Percentiles rank a stretch among this genome's conserved stretches.
Conservation (phyloP, 805 yeast genomes). For the Suhomyces kilbournensis region DNA sequence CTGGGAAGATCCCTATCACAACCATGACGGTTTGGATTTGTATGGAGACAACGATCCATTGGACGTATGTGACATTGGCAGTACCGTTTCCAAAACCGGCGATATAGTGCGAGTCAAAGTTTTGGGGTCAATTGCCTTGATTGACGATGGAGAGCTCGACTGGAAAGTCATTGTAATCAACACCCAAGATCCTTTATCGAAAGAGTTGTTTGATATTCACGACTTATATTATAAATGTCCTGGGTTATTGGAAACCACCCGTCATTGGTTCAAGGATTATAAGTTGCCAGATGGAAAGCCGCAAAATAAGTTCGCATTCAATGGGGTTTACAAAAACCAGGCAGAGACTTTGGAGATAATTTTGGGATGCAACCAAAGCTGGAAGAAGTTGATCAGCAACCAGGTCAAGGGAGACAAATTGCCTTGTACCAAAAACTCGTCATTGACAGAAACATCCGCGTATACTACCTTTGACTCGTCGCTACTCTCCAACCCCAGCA, state of each 20-base stretch:
- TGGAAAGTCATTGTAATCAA: conserved; percentile 93
- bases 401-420: conserved; percentile 31
- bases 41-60: conserved; percentile 93
- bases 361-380: conserved; percentile 78
- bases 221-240: conserved; percentile 90
- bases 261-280: conserved; percentile 98
- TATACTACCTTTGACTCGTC: conserved; percentile 15
- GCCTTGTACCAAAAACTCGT: conserved; percentile 33
- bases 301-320: conserved; percentile 93
- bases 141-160: conserved; percentile 89
- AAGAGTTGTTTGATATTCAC: conserved; percentile 82
- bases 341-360: conserved; percentile 82
- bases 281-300: conserved; percentile 98
- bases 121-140: conserved; percentile 88
- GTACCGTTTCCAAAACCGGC: conserved; percentile 61
- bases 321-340: conserved; percentile 87
- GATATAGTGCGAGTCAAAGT: conserved; percentile 86
- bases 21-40: conserved; percentile 40
- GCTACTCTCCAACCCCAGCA: conserved; percentile 14
- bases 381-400: conserved; percentile 74
- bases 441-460: conserved; percentile 31
- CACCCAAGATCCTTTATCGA: conserved; percentile 78
- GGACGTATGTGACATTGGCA: conserved; percentile 91
- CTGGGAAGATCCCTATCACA: conserved; percentile 91
- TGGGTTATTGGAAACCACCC: conserved; percentile 87